These are phyloP conservation scores for Papiliotrema flavescens DNA, from an alignment of 1,284 basidiomycete species.

Conservation along the genomic window DNA sequence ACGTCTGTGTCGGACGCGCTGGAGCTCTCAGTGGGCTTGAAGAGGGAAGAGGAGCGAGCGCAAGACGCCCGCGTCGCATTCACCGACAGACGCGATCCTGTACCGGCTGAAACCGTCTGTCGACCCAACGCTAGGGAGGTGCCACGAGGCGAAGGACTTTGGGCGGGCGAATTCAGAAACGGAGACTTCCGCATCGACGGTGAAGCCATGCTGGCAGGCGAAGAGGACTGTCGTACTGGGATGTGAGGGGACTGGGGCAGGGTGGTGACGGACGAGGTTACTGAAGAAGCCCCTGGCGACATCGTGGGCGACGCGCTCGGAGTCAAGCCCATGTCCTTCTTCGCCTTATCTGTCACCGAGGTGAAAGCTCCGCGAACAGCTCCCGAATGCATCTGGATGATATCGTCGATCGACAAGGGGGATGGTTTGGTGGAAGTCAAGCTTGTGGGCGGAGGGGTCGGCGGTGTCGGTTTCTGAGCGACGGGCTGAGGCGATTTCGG, in stretches of 20 bases:
- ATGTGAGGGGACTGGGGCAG: no score
- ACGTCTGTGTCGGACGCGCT: constrained; percentile 2
- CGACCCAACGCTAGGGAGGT: no score
- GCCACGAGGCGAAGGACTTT: no score
- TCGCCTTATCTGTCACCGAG: constrained; percentile 25
- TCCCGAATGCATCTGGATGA: constrained; percentile 46
- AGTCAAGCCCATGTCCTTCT: constrained; percentile 18
- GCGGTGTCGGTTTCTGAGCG: not conserved
- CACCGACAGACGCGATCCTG: not conserved
- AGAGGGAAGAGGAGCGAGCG: not conserved
- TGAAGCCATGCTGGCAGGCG: no score
- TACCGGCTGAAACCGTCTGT: no score
- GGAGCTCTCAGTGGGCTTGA: not conserved
- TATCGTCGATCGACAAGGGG: constrained; percentile 46
- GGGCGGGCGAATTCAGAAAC: no score
- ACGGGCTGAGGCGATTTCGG: not conserved
- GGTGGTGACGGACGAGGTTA: no score
- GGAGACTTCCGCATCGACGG: no score
- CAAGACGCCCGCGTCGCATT: not conserved
- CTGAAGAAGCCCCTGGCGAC: no score
- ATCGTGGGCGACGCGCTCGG: no score
- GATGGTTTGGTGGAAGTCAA: not conserved
- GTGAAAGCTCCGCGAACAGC: constrained; percentile 24
- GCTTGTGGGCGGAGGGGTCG: not conserved
- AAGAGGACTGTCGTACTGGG: no score